Percentiles rank a stretch among this genome's conserved stretches.
Evolutionary conservation across 2,329 filamentous ascomycete genomes (phyloP).

Genomic region (Ophiostoma triangulosporum): DNA sequence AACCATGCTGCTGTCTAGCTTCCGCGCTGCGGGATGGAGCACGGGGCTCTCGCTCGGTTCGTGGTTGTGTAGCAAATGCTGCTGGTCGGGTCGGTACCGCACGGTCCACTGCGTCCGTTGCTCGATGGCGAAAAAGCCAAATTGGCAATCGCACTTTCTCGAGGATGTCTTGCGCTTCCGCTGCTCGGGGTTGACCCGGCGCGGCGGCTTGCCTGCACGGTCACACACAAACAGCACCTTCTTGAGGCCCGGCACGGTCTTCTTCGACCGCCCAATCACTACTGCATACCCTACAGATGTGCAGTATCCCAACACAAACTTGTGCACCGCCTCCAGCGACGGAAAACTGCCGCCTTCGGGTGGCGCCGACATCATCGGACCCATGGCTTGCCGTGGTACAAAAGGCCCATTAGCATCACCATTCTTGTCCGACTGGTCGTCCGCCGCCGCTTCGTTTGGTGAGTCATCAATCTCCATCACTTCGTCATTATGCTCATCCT

Average conservation of each 20-base stretch:
- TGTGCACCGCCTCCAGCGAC: slow-evolving; percentile 50
- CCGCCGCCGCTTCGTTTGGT: slow-evolving; percentile 7
- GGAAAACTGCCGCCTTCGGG: slow-evolving; percentile 51
- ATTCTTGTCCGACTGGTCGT: slow-evolving; percentile 25
- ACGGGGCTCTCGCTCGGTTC: slow-evolving; percentile 52
- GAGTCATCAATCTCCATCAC: slow-evolving; percentile 38
- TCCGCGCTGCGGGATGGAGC: slow-evolving; percentile 51
- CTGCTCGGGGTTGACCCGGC: slow-evolving; percentile 47
- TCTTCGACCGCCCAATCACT: slow-evolving; percentile 54
- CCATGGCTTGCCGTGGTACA: slow-evolving; percentile 41
- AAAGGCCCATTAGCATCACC: slow-evolving; percentile 22
- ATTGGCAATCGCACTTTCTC: slow-evolving; percentile 55
- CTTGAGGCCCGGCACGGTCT: slow-evolving; percentile 52
- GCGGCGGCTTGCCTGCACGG: slow-evolving; percentile 48
- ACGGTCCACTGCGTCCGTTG: slow-evolving; percentile 55
- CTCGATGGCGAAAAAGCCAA: slow-evolving; percentile 58
- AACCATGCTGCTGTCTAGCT: slow-evolving; percentile 54
- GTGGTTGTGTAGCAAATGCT: slow-evolving; percentile 49
- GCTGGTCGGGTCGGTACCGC: slow-evolving; percentile 45
- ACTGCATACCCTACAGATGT: slow-evolving; percentile 55
- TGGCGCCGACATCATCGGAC: slow-evolving; percentile 46
- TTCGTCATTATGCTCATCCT: slow-evolving; percentile 30
- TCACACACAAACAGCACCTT: slow-evolving; percentile 57
- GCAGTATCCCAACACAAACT: slow-evolving; percentile 50
- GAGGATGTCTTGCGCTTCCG: slow-evolving; percentile 54